These are phyloP conservation scores for Boletellus ananiceps DNA, from an alignment of 768 basidiomycete species.

Conservation along the genomic window DNA sequence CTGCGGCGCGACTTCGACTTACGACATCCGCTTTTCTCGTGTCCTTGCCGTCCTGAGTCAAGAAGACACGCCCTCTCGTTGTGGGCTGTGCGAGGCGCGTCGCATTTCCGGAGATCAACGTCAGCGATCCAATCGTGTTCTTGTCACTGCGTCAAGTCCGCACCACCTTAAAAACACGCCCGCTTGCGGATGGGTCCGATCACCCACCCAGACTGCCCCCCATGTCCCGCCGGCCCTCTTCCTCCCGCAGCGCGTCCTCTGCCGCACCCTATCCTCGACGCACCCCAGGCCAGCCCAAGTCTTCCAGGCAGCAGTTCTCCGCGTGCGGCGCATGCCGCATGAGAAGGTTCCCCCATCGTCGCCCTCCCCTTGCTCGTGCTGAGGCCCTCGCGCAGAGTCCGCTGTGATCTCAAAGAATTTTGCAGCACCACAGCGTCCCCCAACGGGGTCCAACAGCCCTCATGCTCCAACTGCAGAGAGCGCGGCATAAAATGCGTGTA, in stretches of 20 bases:
- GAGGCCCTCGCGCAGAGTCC: constrained; percentile 51
- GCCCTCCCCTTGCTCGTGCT: not conserved
- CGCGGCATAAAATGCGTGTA: constrained; percentile 92
- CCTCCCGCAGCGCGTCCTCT: constrained; percentile 25
- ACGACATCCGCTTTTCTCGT: constrained; percentile 35
- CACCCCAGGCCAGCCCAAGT: constrained; percentile 61
- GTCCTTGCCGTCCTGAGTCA: constrained; percentile 26
- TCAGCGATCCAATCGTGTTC: constrained; percentile 17
- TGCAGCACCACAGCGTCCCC: constrained; percentile 42
- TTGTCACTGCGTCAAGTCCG: constrained; percentile 17
- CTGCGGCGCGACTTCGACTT: constrained; percentile 31
- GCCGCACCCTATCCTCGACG: constrained; percentile 42
- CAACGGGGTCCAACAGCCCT: constrained; percentile 38
- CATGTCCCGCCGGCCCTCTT: constrained; percentile 59
- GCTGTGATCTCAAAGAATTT: constrained; percentile 89
- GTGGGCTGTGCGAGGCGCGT: constrained; percentile 21
- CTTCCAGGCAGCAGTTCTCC: constrained; percentile 80
- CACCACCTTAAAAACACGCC: constrained; percentile 18
- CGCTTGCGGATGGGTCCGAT: constrained; percentile 17
- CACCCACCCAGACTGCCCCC: constrained; percentile 1
- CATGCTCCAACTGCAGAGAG: constrained; percentile 88
- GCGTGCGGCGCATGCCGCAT: constrained; percentile 92
- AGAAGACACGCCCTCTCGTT: constrained; percentile 9
- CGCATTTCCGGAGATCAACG: constrained; percentile 30
- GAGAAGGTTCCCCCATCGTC: constrained; percentile 50